Percentiles rank a stretch among this genome's conserved stretches.
Conservation (phyloP, 352 stramenopile species). For the Pythium guiyangense region DNA sequence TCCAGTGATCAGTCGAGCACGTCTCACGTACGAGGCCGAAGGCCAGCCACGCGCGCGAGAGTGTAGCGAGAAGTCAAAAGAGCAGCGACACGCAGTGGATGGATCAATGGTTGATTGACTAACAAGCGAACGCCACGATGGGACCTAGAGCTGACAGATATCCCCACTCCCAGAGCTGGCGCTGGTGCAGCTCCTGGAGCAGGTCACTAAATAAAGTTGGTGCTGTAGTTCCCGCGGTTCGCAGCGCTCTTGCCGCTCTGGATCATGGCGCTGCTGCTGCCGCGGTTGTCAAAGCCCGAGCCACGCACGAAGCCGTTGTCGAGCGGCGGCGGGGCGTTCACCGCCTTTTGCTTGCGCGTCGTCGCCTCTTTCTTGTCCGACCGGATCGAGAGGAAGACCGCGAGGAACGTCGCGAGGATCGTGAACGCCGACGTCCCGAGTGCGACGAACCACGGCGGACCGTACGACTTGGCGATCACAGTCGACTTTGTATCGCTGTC, state of each 20-base stretch:
- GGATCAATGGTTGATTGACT: no score
- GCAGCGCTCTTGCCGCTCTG: conserved; percentile 7
- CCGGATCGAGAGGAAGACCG: conserved; percentile 7
- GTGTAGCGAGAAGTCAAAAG: no score
- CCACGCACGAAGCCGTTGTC: conserved; percentile 15
- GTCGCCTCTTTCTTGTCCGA: conserved; percentile 13
- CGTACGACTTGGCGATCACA: conserved; percentile 12
- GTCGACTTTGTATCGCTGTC: background rate
- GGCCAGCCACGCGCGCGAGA: no score
- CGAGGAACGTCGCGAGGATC: conserved; percentile 6
- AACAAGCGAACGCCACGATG: no score
- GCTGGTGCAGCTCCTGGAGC: no score
- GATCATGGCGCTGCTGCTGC: no score
- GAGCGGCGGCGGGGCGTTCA: conserved; percentile 10
- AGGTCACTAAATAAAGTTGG: conserved; percentile 25
- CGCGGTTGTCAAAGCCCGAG: conserved; percentile 14
- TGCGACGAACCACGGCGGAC: conserved; percentile 8
- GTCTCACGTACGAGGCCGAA: no score
- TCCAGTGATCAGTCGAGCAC: no score
- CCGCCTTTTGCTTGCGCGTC: conserved; percentile 12
- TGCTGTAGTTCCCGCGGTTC: conserved; percentile 27
- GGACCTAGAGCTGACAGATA: no score
- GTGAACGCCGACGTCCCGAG: conserved; percentile 2
- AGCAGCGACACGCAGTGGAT: no score
- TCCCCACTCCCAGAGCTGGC: no score